Base-by-base conservation (phyloP, 2,329 filamentous ascomycete genomes). In the Arachnomyces sp. region DNA sequence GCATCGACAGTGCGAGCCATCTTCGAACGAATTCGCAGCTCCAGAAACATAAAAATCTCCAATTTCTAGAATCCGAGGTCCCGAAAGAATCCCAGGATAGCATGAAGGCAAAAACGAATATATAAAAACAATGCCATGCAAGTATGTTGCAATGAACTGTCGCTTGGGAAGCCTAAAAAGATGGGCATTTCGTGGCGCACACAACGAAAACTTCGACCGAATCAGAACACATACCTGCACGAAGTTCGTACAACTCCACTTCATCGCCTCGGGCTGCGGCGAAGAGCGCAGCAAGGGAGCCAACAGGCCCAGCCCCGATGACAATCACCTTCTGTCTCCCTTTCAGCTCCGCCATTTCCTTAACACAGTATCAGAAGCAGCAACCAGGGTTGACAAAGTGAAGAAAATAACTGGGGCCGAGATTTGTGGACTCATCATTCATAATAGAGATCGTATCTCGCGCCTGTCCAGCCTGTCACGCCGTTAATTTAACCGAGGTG, bases 171-270 rank as follows among this genome's bases (percentile, higher is more conserved):
- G 3, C 4, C 8, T 38, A 33, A 36, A 39, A 5, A 25, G 9
- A 9, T 5, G 20, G 9, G 5, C 5, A 9, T 25, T 25, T 9
- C 9, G 20, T 25, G 20, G 7, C 18, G 40, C 32, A 36, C 15
- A 32, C 30, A 29, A 12, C 11, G 43, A 42, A 34, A 41, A 48
- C 41, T 38, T 43, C 46, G 47, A 14, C 33, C 28, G 39, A 43
- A 31, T 32, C 14, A 25, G 3, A 36, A 17, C 31, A 70, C 77
- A 60, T 73, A 95, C 92, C 92, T 68, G 82, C 79, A 58, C 92
- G 78, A 50, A 98, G 69, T 65, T 98, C 92, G 62, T 96, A 98
- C 36, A 98, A 74, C 60, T 95, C 88, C 25, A 98, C 92, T 55
- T 90, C 71, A 61, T 94, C 80, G 32, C 89, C 92, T 60, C 90